Base-by-base conservation (phyloP, 805 yeast genomes). In the Priceomyces haplophilus region DNA sequence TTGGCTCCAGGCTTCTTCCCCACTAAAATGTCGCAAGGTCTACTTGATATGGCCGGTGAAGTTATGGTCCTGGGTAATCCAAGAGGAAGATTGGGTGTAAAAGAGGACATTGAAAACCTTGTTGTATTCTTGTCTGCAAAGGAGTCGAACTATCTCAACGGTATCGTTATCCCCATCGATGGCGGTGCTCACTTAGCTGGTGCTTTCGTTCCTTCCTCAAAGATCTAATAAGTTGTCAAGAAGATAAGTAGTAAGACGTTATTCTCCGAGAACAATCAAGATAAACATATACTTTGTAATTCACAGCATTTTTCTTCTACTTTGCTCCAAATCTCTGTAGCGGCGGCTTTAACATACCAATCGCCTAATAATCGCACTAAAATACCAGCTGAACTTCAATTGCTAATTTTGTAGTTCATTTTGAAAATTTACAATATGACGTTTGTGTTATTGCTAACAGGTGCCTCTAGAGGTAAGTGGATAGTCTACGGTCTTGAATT, bases 1-100 rank as follows among this genome's bases (percentile, higher is more conserved):
- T 60, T 84, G 48, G 88, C 88, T 5, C 90, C 90, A 0, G 91
- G 91, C 0, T 85, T 82, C 58, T 81, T 84, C 74, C 86, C 86
- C 16, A 73, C 84, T 15, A 84, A 81, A 61, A 83, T 84, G 89
- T 73, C 88, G 32, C 72, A 78, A 46, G 90, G 88, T 0, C 50
- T 84, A 37, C 64, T 85, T 37, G 75, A 68, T 30, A 65, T 61
- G 40, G 67, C 76, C 17, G 81, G 80, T 11, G 80, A 75, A 11
- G 23, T 55, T 1, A 65, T 82, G 70, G 51, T 49, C 11, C 69
- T 63, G 23, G 46, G 56, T 21, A 85, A 83, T 62, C 90, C 90
- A 12, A 69, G 81, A 52, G 66, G 70, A 41, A 72, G 91, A 56
- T 67, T 83, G 37, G 91, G 91, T 3, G 68, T 48, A 37, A 74